A percentile compares a stretch with the other conserved stretches of the same genome.
Evolutionary conservation across 78 protist species (phyloP).

Genomic region (Mastigamoeba balamuthi): DNA sequence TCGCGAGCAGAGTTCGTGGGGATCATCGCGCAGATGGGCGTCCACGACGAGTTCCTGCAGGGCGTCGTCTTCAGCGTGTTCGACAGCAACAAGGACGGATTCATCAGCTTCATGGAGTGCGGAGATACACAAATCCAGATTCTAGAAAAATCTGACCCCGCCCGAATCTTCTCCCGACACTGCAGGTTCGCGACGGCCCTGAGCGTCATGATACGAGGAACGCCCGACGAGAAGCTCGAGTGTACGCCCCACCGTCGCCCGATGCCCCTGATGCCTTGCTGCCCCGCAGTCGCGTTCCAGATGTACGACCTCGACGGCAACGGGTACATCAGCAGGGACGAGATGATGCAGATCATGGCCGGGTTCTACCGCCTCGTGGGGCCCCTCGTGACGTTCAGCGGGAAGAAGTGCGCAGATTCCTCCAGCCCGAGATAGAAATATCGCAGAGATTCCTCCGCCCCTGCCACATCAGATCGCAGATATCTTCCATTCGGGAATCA

Average conservation of each 20-base stretch:
- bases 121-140: background rate
- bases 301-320: slow-evolving; percentile 52
- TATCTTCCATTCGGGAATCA: too few species aligned
- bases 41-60: slow-evolving; percentile 38
- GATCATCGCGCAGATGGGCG: slow-evolving; percentile 59
- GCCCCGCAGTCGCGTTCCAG: background rate
- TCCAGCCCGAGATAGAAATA: too few species aligned
- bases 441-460: too few species aligned
- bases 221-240: slow-evolving; percentile 55
- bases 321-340: slow-evolving; percentile 37
- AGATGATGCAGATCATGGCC: slow-evolving; percentile 43
- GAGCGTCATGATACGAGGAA: slow-evolving; percentile 50
- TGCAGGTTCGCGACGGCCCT: slow-evolving; percentile 27
- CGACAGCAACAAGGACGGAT: slow-evolving; percentile 43
- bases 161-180: background rate
- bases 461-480: too few species aligned
- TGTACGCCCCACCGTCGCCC: slow-evolving; percentile 11
- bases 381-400: slow-evolving; percentile 45
- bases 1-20: slow-evolving; percentile 26
- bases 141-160: background rate
- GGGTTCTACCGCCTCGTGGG: slow-evolving; percentile 55
- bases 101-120: slow-evolving; percentile 53
- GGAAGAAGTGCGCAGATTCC: slow-evolving; percentile 26
- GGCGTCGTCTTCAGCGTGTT: slow-evolving; percentile 46
- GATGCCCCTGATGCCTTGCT: background rate